Percentiles rank a stretch among this genome's conserved stretches.
phyloP scores from a whole-genome alignment of 768 basidiomycete species.

The Mycena venus region DNA sequence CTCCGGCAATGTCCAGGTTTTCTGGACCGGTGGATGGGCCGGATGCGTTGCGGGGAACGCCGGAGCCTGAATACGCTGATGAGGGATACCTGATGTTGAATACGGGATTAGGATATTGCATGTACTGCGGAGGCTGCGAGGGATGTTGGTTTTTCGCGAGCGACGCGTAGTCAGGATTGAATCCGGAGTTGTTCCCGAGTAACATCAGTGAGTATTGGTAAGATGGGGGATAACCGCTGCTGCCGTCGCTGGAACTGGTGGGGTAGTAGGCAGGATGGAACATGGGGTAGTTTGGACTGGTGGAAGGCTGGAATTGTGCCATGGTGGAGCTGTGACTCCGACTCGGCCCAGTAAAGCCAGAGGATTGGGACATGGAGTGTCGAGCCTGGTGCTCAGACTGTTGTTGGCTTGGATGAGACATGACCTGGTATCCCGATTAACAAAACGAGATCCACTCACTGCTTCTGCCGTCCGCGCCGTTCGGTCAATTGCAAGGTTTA shows the following conservation, averaged over 20 bases:
- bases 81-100: neutral
- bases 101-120: slow-evolving; percentile 21
- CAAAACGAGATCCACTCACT: slow-evolving; percentile 44
- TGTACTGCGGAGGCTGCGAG: slow-evolving; percentile 6
- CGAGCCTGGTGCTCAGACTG: neutral
- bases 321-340: neutral
- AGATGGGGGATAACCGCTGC: neutral
- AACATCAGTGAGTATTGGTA: slow-evolving; percentile 13
- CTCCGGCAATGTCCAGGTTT: too few relatives aligned
- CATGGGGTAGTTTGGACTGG: neutral
- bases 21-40: too few relatives aligned
- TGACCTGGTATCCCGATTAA: too few relatives aligned
- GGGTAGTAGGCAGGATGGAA: neutral
- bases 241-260: neutral
- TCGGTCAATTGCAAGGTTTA: slow-evolving; percentile 72
- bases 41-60: slow-evolving; percentile 4
- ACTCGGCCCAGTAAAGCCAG: neutral
- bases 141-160: neutral
- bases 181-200: neutral
- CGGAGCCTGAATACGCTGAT: neutral
- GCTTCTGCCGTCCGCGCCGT: slow-evolving; percentile 71
- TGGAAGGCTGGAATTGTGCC: neutral
- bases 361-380: neutral
- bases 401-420: slow-evolving; percentile 63
- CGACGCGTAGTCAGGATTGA: slow-evolving; percentile 3